Evolutionary conservation across 176 grass and related monocot genomes (phyloP).

Genomic region (Alloteropsis semialata): DNA sequence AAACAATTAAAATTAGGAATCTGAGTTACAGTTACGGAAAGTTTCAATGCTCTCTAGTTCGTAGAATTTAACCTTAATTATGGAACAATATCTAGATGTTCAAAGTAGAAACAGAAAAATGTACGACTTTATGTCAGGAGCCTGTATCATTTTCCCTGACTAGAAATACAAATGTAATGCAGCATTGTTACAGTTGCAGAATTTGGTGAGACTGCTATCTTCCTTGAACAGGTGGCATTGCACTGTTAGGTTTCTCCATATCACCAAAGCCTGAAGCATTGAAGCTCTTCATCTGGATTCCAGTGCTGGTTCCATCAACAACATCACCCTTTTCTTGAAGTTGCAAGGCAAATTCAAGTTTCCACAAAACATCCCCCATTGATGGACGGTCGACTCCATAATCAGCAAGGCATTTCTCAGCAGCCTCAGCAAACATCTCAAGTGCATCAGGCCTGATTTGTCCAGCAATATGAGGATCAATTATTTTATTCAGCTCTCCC

Average conservation of each 20-base stretch:
- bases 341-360: conserved; percentile 93
- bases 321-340: conserved; percentile 64
- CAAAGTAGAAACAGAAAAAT: conserved; percentile 26
- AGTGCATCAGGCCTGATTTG: conserved; percentile 66
- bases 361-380: conserved; percentile 96
- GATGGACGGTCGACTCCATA: conserved; percentile 83
- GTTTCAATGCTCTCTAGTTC: conserved; percentile 28
- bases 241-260: conserved; percentile 32
- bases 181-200: background rate
- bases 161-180: background rate
- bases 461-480: conserved; percentile 66
- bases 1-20: conserved; percentile 29
- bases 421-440: conserved; percentile 77
- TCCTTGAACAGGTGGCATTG: conserved; percentile 45
- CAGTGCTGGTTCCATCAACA: conserved; percentile 30
- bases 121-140: conserved; percentile 23
- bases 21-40: conserved; percentile 37
- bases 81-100: conserved; percentile 33
- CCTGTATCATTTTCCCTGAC: background rate
- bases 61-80: conserved; percentile 34
- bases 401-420: conserved; percentile 94
- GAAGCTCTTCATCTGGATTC: conserved; percentile 38
- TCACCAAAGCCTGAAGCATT: conserved; percentile 1
- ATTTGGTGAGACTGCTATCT: conserved; percentile 48
- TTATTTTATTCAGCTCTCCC: conserved; percentile 74